Conservation (phyloP, 1,284 basidiomycete genomes). For the Ganoderma lucidum region DNA sequence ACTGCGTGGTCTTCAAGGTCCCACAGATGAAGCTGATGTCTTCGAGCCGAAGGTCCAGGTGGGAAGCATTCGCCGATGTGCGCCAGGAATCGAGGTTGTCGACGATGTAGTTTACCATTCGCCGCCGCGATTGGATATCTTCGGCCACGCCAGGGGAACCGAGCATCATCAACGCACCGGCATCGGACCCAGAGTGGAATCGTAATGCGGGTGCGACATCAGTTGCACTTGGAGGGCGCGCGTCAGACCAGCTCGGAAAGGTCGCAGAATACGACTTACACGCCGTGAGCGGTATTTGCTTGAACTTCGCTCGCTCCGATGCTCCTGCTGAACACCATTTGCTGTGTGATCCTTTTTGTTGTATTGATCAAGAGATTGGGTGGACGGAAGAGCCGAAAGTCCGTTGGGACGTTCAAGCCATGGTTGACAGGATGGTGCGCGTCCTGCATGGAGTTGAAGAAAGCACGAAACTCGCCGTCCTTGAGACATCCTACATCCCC, state of each 20-base stretch:
- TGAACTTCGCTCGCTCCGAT: constrained; percentile 2
- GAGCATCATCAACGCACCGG: constrained; percentile 23
- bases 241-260: neutral
- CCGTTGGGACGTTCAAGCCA: constrained; percentile 7
- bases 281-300: neutral
- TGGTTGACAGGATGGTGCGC: constrained; percentile 7
- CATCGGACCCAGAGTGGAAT: constrained; percentile 7
- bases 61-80: constrained; percentile 26
- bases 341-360: constrained; percentile 12
- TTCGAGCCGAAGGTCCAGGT: constrained; percentile 9
- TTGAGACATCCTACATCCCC: constrained; percentile 33
- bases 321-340: constrained; percentile 14
- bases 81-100: constrained; percentile 33
- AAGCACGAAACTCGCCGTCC: constrained; percentile 27
- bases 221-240: neutral
- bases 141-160: constrained; percentile 2
- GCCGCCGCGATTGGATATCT: constrained; percentile 4
- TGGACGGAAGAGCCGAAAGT: constrained; percentile 6
- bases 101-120: constrained; percentile 22
- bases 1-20: constrained; percentile 26
- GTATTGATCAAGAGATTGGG: neutral
- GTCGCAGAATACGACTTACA: constrained; percentile 1
- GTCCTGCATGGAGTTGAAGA: constrained; percentile 29
- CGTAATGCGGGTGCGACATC: neutral
- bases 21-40: constrained; percentile 32